These are phyloP conservation scores for Penicillium sp. DNA, from an alignment of 2,329 filamentous ascomycete genomes.

Conservation along the genomic window DNA sequence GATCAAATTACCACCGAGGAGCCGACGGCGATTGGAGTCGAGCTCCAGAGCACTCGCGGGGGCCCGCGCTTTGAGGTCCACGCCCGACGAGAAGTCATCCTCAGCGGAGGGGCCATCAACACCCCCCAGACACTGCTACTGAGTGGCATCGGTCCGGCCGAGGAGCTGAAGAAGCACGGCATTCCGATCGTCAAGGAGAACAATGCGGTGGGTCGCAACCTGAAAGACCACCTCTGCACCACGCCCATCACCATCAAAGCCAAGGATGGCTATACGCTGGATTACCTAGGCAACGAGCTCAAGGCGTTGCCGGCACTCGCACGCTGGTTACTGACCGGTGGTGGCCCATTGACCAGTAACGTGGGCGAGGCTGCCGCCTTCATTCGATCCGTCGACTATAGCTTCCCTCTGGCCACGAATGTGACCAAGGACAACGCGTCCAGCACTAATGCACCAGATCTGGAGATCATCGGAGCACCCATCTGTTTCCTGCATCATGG, in stretches of 20 bases:
- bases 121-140: conserved; percentile 29
- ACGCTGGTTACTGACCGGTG: conserved; percentile 12
- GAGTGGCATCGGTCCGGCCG: conserved; percentile 29
- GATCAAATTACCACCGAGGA: conserved; percentile 3
- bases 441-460: conserved; percentile 6
- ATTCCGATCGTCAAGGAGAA: conserved; percentile 22
- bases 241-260: conserved; percentile 14
- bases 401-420: conserved; percentile 5
- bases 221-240: conserved; percentile 16
- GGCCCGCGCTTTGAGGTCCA: conserved; percentile 12
- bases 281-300: conserved; percentile 11
- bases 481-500: conserved; percentile 14
- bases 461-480: conserved; percentile 15
- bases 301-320: conserved; percentile 11
- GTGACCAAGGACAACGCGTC: conserved; percentile 7
- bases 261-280: conserved; percentile 11
- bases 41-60: conserved; percentile 9
- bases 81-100: conserved; percentile 23
- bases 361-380: conserved; percentile 15
- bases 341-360: conserved; percentile 14
- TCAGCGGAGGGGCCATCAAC: conserved; percentile 26
- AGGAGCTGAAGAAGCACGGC: conserved; percentile 25
- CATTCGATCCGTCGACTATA: conserved; percentile 10
- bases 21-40: conserved; percentile 9
- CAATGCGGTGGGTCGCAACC: conserved; percentile 12